phyloP scores from a whole-genome alignment of 2,329 filamentous ascomycete genomes.

The Paramyrothecium roridum region DNA sequence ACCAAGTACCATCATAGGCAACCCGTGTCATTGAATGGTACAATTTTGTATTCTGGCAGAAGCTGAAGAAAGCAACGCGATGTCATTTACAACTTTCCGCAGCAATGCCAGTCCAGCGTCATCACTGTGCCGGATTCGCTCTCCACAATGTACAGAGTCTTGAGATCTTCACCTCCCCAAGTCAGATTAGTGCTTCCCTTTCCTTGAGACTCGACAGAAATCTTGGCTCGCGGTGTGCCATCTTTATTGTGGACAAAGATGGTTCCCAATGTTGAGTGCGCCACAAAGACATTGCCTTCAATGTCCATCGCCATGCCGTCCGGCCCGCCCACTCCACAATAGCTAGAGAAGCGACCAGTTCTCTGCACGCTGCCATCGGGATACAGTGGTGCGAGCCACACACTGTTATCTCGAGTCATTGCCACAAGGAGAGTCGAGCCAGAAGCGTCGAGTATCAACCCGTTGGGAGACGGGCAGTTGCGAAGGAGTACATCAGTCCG shows the following conservation, averaged over 20 bases:
- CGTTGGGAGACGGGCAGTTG: slow-evolving; percentile 9
- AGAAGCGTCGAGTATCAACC: slow-evolving; percentile 4
- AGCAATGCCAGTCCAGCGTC: slow-evolving; percentile 1
- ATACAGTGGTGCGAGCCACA: slow-evolving; percentile 9
- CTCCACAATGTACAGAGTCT: slow-evolving; percentile 3
- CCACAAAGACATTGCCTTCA: slow-evolving; percentile 10
- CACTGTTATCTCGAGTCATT: slow-evolving; percentile 9
- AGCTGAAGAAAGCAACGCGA: background rate
- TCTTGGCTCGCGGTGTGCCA: background rate
- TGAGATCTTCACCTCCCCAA: slow-evolving; percentile 1
- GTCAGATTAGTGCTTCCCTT: slow-evolving; percentile 1
- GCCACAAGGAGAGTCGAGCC: slow-evolving; percentile 6
- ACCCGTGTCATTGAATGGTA: too few relatives aligned
- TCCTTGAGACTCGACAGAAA: background rate
- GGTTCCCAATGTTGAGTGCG: slow-evolving; percentile 6
- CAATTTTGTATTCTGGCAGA: background rate
- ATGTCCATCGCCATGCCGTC: slow-evolving; percentile 9
- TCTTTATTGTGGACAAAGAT: slow-evolving; percentile 7
- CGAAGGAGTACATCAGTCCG: slow-evolving; percentile 4
- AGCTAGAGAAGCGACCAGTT: slow-evolving; percentile 7
- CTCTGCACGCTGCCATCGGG: slow-evolving; percentile 9
- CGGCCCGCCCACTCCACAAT: slow-evolving; percentile 5
- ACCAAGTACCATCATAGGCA: too few relatives aligned
- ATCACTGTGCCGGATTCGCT: slow-evolving; percentile 1
- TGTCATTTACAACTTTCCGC: background rate